phyloP scores from a whole-genome alignment of 805 yeast species.

The Ogataea parapolymorpha region DNA sequence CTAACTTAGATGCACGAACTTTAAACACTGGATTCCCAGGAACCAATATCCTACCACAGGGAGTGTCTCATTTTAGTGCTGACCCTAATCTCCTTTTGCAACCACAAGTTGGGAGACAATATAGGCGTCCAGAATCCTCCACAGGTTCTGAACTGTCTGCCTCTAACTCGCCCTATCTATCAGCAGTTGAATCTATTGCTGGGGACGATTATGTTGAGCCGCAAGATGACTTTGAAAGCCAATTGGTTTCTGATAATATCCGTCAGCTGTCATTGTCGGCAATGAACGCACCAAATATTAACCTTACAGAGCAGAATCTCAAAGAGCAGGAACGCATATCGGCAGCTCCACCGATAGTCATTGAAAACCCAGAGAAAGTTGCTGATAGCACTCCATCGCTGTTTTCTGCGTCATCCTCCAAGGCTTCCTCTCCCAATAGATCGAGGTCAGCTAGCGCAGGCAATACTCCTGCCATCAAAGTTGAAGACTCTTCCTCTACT shows the following conservation, averaged over 20 bases:
- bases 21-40: background rate
- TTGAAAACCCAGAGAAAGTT: conserved; percentile 39
- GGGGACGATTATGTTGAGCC: conserved; percentile 20
- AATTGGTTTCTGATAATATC: conserved; percentile 17
- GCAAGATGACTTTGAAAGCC: conserved; percentile 14
- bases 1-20: background rate
- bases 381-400: conserved; percentile 53
- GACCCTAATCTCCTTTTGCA: conserved; percentile 7
- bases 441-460: conserved; percentile 30
- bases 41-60: background rate
- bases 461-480: conserved; percentile 22
- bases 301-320: conserved; percentile 23
- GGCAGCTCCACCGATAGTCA: conserved; percentile 20
- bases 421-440: conserved; percentile 34
- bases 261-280: conserved; percentile 14
- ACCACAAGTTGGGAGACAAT: conserved; percentile 17
- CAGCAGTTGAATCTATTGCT: conserved; percentile 25
- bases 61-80: background rate
- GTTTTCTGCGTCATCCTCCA: conserved; percentile 47
- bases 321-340: conserved; percentile 13
- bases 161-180: conserved; percentile 26
- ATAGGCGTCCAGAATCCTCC: conserved; percentile 12
- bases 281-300: conserved; percentile 1
- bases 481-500: conserved; percentile 22
- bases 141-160: conserved; percentile 25